These are phyloP conservation scores for Ustanciosporium gigantosporum DNA, from an alignment of 1,284 basidiomycete genomes.

Conservation along the genomic window DNA sequence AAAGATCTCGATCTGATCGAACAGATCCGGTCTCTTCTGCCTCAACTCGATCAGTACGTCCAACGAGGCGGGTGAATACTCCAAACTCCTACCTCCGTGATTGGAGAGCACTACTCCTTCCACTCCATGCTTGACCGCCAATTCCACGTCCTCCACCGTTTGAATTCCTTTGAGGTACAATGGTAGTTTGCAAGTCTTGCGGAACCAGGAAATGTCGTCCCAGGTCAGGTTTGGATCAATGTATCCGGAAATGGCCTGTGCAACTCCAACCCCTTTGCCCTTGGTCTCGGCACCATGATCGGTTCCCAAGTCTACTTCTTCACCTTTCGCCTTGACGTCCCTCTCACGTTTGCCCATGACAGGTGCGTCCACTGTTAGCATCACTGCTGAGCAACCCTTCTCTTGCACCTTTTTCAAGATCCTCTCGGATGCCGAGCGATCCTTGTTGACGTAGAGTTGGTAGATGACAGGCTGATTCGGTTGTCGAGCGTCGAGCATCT, in stretches of 20 bases:
- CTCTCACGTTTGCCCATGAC: conserved; percentile 82
- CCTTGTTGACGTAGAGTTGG: conserved; percentile 78
- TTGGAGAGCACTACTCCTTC: conserved; percentile 62
- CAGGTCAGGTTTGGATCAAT: conserved; percentile 64
- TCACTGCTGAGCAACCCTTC: conserved; percentile 77
- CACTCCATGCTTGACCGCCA: conserved; percentile 65
- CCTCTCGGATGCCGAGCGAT: conserved; percentile 72
- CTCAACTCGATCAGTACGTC: conserved; percentile 69
- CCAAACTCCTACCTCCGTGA: conserved; percentile 64
- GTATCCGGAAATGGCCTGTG: conserved; percentile 64
- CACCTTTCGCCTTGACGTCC: conserved; percentile 66
- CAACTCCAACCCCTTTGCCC: conserved; percentile 58
- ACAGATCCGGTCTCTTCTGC: conserved; percentile 66
- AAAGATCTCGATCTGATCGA: conserved; percentile 71
- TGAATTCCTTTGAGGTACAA: conserved; percentile 78
- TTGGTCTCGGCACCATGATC: conserved; percentile 35
- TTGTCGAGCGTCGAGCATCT: conserved; percentile 69
- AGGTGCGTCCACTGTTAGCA: conserved; percentile 86
- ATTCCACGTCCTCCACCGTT: conserved; percentile 72
- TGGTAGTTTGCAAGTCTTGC: conserved; percentile 74
- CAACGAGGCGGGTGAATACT: conserved; percentile 54
- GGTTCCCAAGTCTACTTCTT: conserved; percentile 59
- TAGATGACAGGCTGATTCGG: conserved; percentile 65
- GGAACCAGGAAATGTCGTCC: conserved; percentile 73
- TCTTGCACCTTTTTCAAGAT: conserved; percentile 74